Conservation (phyloP, 2,329 filamentous ascomycete genomes). For the Zalaria sp. region DNA sequence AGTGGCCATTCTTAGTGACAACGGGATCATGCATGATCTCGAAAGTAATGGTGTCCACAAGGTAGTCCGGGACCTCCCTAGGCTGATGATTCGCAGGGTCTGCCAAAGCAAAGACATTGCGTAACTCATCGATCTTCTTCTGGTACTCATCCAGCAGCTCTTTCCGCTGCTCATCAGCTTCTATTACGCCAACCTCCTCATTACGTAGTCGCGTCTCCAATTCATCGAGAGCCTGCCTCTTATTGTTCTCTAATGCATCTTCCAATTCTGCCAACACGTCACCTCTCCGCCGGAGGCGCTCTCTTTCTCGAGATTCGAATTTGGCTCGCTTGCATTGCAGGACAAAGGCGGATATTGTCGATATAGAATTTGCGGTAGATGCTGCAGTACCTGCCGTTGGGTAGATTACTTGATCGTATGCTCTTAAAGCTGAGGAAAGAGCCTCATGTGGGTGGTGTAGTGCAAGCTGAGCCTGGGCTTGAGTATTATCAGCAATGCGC, state of each 20-base stretch:
- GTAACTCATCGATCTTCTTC: conserved; percentile 28
- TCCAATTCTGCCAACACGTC: conserved; percentile 49
- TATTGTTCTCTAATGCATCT: conserved; percentile 33
- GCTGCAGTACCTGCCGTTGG: conserved; percentile 45
- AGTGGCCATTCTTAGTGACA: conserved; percentile 68
- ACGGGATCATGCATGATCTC: conserved; percentile 50
- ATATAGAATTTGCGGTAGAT: conserved; percentile 15
- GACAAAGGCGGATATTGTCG: conserved; percentile 52
- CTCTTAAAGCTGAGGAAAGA: conserved; percentile 51
- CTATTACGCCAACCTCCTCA: conserved; percentile 26
- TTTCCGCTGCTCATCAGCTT: conserved; percentile 31
- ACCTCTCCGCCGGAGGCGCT: conserved; percentile 39
- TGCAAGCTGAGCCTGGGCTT: conserved; percentile 65
- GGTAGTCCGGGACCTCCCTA: conserved; percentile 58
- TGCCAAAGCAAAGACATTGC: conserved; percentile 31
- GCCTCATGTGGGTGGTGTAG: conserved; percentile 61
- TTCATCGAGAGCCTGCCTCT: conserved; percentile 25
- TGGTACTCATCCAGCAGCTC: conserved; percentile 28
- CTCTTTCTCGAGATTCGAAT: conserved; percentile 63
- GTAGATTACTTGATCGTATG: conserved; percentile 43
- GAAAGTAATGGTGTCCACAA: conserved; percentile 64
- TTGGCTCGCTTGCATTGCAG: conserved; percentile 70
- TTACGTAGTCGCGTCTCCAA: conserved; percentile 15
- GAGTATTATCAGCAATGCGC: too few relatives aligned
- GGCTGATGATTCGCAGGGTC: conserved; percentile 29